Conservation (phyloP, 108 stramenopile genomes). For the Fistulifera pelliculosa region DNA sequence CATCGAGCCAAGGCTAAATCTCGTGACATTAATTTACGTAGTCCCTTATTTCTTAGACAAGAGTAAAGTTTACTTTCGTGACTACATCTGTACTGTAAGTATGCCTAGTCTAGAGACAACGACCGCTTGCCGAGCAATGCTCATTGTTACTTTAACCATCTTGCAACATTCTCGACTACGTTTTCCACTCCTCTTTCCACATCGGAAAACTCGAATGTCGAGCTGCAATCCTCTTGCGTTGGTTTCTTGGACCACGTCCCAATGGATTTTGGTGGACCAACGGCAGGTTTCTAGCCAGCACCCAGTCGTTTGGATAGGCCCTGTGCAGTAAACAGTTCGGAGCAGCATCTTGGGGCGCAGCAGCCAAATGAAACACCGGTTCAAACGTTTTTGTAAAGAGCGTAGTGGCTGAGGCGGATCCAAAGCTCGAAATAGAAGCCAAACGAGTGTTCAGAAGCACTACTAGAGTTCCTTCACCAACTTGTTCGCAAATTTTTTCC, state of each 20-base stretch:
- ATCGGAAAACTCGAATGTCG: conserved; percentile 52
- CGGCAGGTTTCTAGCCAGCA: conserved; percentile 74
- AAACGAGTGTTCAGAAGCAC: conserved; percentile 72
- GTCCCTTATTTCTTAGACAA: no score
- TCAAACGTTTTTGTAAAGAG: conserved; percentile 61
- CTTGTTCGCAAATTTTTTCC: conserved; percentile 58
- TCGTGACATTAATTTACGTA: no score
- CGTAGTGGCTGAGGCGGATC: conserved; percentile 33
- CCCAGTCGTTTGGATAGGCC: conserved; percentile 57
- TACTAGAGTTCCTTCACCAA: conserved; percentile 68
- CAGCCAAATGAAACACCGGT: conserved; percentile 55
- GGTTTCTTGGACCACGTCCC: conserved; percentile 31
- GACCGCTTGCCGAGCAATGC: no score
- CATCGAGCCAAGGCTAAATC: no score
- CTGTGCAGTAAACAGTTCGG: conserved; percentile 64
- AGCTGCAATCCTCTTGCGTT: conserved; percentile 38
- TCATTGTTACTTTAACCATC: conserved; percentile 69
- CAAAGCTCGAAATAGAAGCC: conserved; percentile 42
- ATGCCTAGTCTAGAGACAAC: no score
- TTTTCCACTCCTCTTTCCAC: conserved; percentile 62
- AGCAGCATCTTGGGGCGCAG: conserved; percentile 65
- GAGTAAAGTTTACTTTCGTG: no score
- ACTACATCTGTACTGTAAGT: no score
- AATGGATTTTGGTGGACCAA: conserved; percentile 64
- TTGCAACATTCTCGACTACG: conserved; percentile 56